A percentile compares a stretch with the other conserved stretches of the same genome.
phyloP scores from a whole-genome alignment of 1,139 yeast genomes.

The Arxiozyma slooffiae region DNA sequence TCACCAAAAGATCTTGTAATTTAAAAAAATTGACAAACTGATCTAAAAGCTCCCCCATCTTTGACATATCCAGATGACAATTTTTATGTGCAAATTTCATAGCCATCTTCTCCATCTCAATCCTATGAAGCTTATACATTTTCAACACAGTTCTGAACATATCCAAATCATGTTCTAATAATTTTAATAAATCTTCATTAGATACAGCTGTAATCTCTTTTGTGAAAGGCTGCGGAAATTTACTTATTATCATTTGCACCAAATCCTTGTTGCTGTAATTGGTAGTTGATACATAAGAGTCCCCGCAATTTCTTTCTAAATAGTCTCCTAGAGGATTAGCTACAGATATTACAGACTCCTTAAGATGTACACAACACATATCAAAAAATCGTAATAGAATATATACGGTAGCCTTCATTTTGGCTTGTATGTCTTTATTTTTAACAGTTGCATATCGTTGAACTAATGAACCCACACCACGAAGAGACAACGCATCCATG shows the following conservation, averaged over 20 bases:
- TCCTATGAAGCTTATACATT: conserved; percentile 14
- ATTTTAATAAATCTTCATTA: conserved; percentile 8
- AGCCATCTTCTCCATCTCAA: conserved; percentile 12
- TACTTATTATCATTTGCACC: conserved; percentile 11
- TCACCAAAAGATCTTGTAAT: conserved; percentile 18
- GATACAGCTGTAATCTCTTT: conserved; percentile 14
- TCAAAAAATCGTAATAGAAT: conserved; percentile 26
- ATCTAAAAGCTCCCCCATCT: conserved; percentile 4
- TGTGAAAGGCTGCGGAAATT: conserved; percentile 18
- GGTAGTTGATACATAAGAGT: conserved; percentile 12
- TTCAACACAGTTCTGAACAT: conserved; percentile 21
- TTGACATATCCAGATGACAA: conserved; percentile 2
- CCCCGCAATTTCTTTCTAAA: conserved; percentile 5
- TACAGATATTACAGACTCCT: conserved; percentile 20
- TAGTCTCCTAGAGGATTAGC: conserved; percentile 22
- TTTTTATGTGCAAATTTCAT: conserved; percentile 7
- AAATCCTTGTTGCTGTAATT: conserved; percentile 12
- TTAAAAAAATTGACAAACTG: conserved; percentile 13
- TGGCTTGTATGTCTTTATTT: conserved; percentile 5
- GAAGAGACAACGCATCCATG: conserved; percentile 20
- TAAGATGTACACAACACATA: conserved; percentile 20
- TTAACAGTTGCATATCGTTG: conserved; percentile 9
- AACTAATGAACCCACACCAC: conserved; percentile 24
- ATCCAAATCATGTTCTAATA: conserved; percentile 15
- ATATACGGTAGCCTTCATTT: conserved; percentile 25